phyloP scores from a whole-genome alignment of 1,284 basidiomycete species.

The Inonotus hispidus region DNA sequence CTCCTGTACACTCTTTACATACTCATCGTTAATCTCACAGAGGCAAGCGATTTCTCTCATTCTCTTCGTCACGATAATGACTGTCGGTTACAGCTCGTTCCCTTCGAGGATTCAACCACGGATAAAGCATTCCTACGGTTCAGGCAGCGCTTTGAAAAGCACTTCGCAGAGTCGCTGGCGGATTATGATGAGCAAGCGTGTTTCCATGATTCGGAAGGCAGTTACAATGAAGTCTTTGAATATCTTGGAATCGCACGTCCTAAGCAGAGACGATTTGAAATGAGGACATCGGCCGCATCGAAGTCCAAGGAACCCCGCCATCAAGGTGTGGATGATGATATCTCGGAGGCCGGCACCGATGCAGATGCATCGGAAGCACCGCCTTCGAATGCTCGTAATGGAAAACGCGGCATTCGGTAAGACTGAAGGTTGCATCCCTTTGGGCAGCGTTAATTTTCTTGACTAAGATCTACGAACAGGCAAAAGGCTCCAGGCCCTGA shows the following conservation, averaged over 20 bases:
- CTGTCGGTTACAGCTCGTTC: conserved; percentile 11
- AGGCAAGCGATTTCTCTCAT: conserved; percentile 9
- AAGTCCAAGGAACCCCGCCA: neutral
- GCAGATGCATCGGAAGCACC: neutral
- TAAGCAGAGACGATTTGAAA: conserved; percentile 12
- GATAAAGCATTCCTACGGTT: conserved; percentile 17
- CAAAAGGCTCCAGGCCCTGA: neutral
- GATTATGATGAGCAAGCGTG: conserved; percentile 16
- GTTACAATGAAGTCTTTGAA: conserved; percentile 15
- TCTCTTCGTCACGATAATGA: neutral
- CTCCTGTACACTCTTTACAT: conserved; percentile 16
- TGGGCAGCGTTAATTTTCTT: neutral
- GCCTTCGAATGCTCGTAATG: neutral
- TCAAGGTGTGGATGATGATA: neutral
- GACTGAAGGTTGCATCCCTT: neutral
- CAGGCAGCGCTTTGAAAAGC: conserved; percentile 15
- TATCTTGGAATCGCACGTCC: conserved; percentile 19
- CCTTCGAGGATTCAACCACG: conserved; percentile 17
- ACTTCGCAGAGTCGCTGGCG: conserved; percentile 10
- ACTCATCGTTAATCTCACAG: conserved; percentile 16
- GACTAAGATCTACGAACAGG: neutral
- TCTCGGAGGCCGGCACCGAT: neutral
- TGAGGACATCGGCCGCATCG: neutral
- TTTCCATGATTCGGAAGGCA: conserved; percentile 11
- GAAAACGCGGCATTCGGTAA: neutral